Evolutionary conservation across 2,329 filamentous ascomycete genomes (phyloP).

Genomic region (Hymenoscyphus linearis): DNA sequence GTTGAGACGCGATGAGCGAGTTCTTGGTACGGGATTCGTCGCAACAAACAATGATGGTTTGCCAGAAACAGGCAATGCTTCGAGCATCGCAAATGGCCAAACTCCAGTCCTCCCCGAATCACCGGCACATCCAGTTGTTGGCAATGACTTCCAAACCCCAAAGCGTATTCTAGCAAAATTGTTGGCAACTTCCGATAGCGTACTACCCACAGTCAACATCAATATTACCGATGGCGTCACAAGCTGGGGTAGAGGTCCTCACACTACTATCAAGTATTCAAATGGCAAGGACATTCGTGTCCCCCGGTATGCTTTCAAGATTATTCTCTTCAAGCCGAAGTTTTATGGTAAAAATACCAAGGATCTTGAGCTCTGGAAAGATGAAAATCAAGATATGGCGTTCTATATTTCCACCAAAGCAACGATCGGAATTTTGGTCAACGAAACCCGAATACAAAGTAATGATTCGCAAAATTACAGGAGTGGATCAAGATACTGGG

Average conservation of each 20-base stretch:
- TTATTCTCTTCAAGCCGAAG: slow-evolving; percentile 67
- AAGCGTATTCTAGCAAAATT: slow-evolving; percentile 58
- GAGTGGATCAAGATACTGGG: slow-evolving; percentile 51
- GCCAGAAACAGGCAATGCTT: slow-evolving; percentile 13
- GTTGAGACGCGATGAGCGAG: slow-evolving; percentile 30
- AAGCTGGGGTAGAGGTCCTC: slow-evolving; percentile 69
- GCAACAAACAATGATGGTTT: slow-evolving; percentile 9
- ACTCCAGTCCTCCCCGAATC: neutral
- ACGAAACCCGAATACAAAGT: slow-evolving; percentile 59
- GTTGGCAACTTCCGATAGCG: slow-evolving; percentile 60
- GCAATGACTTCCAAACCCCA: slow-evolving; percentile 28
- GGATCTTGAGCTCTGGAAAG: slow-evolving; percentile 11
- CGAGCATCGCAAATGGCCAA: slow-evolving; percentile 1
- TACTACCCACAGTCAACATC: slow-evolving; percentile 56
- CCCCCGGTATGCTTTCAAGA: slow-evolving; percentile 74
- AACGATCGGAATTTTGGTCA: slow-evolving; percentile 69
- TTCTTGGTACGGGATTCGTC: slow-evolving; percentile 12
- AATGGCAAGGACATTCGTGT: slow-evolving; percentile 62
- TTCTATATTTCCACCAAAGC: slow-evolving; percentile 78
- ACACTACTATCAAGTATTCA: slow-evolving; percentile 64
- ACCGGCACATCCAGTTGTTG: slow-evolving; percentile 12
- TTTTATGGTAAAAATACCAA: slow-evolving; percentile 56
- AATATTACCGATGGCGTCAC: slow-evolving; percentile 61
- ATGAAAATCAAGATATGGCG: slow-evolving; percentile 37
- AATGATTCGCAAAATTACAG: slow-evolving; percentile 49